Percentiles rank a stretch among this genome's conserved stretches.
Evolutionary conservation across 257 asterid species (phyloP).

Genomic region (Solanum lignicaule): DNA sequence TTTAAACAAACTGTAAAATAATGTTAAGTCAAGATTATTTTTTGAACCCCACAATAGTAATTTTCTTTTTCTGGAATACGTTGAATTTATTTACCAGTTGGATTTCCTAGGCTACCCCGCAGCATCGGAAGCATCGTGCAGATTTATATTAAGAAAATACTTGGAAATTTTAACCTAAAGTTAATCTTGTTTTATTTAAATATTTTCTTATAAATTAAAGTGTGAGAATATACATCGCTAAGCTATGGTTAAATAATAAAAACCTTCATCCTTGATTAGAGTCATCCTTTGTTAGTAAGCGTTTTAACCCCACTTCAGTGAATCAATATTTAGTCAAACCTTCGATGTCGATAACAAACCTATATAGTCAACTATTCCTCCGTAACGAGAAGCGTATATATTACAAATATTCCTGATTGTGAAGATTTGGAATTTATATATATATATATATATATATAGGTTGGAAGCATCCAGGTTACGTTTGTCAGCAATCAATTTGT

Average conservation of each 20-base stretch:
- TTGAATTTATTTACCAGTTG: background rate
- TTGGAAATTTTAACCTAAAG: background rate
- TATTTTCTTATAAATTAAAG: background rate
- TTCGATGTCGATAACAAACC: rapidly evolving
- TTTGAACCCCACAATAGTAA: conserved; percentile 1
- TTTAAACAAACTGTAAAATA: background rate
- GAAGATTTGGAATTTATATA: background rate
- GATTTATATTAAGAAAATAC: background rate
- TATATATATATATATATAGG: conserved; percentile 2
- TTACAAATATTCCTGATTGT: background rate
- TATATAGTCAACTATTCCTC: conserved; percentile 28
- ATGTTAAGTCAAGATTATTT: background rate
- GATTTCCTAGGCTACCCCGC: conserved; percentile 17
- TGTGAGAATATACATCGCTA: too few species aligned
- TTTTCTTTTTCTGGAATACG: background rate
- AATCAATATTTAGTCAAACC: too few species aligned
- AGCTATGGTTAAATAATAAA: too few species aligned
- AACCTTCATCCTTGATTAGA: too few species aligned
- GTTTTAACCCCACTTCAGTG: rapidly evolving
- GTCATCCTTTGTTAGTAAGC: too few species aligned
- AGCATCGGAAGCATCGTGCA: conserved; percentile 2
- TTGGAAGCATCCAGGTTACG: conserved; percentile 24
- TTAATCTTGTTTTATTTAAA: background rate
- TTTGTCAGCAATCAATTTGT: conserved; percentile 2
- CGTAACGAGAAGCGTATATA: conserved; percentile 3